Evolutionary conservation across 2,329 filamentous ascomycete genomes (phyloP).

Genomic region (Cladophialophora psammophila): DNA sequence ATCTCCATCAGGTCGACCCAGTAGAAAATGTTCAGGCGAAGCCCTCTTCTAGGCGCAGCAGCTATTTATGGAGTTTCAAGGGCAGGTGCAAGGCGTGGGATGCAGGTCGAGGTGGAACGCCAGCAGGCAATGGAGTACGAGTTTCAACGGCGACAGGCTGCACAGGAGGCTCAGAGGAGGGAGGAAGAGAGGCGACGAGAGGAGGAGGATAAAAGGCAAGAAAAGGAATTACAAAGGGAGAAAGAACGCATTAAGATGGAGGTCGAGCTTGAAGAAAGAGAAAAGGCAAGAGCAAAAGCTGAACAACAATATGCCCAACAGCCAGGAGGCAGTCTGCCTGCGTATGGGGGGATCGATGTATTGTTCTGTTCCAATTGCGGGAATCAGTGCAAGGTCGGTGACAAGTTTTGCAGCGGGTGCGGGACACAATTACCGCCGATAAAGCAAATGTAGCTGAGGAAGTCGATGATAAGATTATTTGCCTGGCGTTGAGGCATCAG

Average conservation of each 20-base stretch:
- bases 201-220: not conserved
- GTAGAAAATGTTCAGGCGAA: not conserved
- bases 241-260: not conserved
- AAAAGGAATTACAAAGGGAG: not conserved
- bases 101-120: not conserved
- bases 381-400: not conserved
- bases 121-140: not conserved
- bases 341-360: not conserved
- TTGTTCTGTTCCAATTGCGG: not conserved
- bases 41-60: not conserved
- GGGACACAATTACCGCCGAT: not conserved
- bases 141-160: not conserved
- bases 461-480: not conserved
- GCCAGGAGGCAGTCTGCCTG: not conserved
- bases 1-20: not conserved
- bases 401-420: not conserved
- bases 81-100: not conserved
- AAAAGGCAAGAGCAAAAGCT: not conserved
- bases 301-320: not conserved
- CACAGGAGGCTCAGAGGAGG: not conserved
- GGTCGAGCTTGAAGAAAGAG: not conserved
- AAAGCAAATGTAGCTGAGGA: not conserved
- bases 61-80: not conserved
- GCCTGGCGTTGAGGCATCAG: too few species aligned
- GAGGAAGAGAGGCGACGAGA: not conserved